Base-by-base conservation (phyloP, 805 yeast genomes). In the Tetrapisispora nanseiensis region DNA sequence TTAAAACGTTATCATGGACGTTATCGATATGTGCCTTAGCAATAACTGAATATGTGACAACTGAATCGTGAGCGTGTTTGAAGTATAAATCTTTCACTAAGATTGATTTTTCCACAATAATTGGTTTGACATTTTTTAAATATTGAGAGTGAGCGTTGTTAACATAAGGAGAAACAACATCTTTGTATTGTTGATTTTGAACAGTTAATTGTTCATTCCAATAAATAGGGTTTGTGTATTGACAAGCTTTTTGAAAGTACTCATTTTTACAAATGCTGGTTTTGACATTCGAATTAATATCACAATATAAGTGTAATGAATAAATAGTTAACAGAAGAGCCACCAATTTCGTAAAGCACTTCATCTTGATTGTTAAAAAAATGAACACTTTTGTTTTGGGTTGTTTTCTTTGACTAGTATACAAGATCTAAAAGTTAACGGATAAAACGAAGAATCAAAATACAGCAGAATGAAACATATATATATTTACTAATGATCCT, bases 241-340 rank as follows among this genome's bases (percentile, higher is more conserved):
- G 48, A 23, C 59, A 55, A 16, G 48, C 37, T 11, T 23, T 35
- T 37, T 47, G 47, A 3, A 23, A 26, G 30, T 49, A 42, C 9
- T 50, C 46, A 13, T 33, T 39, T 11, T 55, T 46, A 33, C 57
- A 51, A n/a, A 45, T 24, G 12, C 30, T 35, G 3, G 30, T 35
- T 11, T 24, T 26, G 12, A 26, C 38, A 12, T 35, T 35, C 3
- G 29, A 43, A 23, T 45, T 46, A 21, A 42, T 37, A 23, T 48
- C 37, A 39, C 59, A 54, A 21, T 44, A 52, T 22, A 47, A 53
- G 22, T 51, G 57, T 15, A 53, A 39, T 8, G 50, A 46, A 12
- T 49, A 41, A 16, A 48, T 19, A 7, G 50, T 39, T 10, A 45
- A 27, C 40, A 52, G 21, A n/a, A 40, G 30, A 16, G 46, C 33